Evolutionary conservation across 352 stramenopile species (phyloP).

Genomic region (Phytophthora citrophthora): DNA sequence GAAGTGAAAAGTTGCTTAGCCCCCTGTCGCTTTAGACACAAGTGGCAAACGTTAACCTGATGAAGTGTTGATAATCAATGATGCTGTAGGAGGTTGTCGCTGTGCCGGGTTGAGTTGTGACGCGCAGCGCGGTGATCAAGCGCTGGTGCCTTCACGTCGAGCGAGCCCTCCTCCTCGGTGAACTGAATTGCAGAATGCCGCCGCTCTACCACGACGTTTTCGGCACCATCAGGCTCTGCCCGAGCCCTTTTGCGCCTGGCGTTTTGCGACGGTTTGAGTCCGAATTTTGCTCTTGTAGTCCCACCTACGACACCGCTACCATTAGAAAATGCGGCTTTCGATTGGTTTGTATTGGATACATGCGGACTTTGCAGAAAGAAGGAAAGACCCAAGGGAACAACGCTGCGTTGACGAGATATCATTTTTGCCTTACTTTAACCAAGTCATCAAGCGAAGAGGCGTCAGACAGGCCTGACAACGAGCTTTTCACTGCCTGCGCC

Average conservation of each 20-base stretch:
- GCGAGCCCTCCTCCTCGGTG: neutral
- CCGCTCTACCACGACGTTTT: constrained; percentile 17
- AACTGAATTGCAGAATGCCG: constrained; percentile 16
- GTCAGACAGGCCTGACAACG: constrained; percentile 18
- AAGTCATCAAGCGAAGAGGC: constrained; percentile 8
- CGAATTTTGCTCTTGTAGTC: constrained; percentile 27
- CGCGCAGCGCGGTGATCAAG: neutral
- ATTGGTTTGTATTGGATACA: neutral
- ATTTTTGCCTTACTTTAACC: constrained; percentile 19
- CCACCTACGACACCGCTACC: constrained; percentile 8
- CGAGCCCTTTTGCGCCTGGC: constrained; percentile 13
- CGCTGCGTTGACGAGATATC: constrained; percentile 29
- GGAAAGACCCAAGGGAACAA: constrained; percentile 11
- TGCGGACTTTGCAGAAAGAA: constrained; percentile 19
- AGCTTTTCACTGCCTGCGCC: constrained; percentile 14
- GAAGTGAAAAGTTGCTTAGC: neutral
- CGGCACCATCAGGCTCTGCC: constrained; percentile 25
- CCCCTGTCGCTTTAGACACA: constrained; percentile 25
- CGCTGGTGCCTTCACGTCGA: neutral
- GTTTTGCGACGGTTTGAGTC: constrained; percentile 9
- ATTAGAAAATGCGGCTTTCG: neutral
- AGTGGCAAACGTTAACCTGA: neutral
- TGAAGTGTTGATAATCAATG: neutral
- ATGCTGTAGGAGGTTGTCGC: neutral
- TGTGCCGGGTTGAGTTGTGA: neutral